Conservation (phyloP, 1,284 basidiomycete genomes). For the Erythrobasidium hasegawianum region DNA sequence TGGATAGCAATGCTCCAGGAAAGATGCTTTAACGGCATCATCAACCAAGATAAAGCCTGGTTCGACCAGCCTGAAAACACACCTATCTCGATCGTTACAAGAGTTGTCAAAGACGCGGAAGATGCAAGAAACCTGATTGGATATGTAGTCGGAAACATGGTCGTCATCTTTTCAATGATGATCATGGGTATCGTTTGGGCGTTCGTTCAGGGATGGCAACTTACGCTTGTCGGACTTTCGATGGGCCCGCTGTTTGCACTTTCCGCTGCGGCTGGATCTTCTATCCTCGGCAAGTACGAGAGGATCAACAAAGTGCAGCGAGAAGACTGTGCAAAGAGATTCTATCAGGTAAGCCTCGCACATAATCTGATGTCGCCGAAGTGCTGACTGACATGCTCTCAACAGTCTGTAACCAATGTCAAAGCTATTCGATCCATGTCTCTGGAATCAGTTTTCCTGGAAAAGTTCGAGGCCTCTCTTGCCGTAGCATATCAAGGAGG, state of each 20-base stretch:
- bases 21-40: constrained; percentile 59
- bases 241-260: constrained; percentile 78
- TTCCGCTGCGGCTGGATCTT: constrained; percentile 68
- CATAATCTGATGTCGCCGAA: too few species aligned
- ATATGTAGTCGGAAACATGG: constrained; percentile 65
- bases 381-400: too few species aligned
- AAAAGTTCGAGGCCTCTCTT: constrained; percentile 64
- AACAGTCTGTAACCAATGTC: constrained; percentile 71
- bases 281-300: constrained; percentile 68
- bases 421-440: constrained; percentile 84
- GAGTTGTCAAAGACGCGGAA: constrained; percentile 83
- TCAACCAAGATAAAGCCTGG: constrained; percentile 84
- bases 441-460: constrained; percentile 70
- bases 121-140: constrained; percentile 78
- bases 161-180: constrained; percentile 77
- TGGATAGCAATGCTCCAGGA: constrained; percentile 73
- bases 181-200: constrained; percentile 81
- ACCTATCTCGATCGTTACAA: constrained; percentile 66
- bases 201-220: constrained; percentile 79
- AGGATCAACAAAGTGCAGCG: constrained; percentile 73
- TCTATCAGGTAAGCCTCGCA: too few species aligned
- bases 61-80: constrained; percentile 71
- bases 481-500: constrained; percentile 65
- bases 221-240: constrained; percentile 87
- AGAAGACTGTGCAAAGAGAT: constrained; percentile 77